Conservation (phyloP, 2,329 filamentous ascomycete genomes). For the Microdochium paspali region DNA sequence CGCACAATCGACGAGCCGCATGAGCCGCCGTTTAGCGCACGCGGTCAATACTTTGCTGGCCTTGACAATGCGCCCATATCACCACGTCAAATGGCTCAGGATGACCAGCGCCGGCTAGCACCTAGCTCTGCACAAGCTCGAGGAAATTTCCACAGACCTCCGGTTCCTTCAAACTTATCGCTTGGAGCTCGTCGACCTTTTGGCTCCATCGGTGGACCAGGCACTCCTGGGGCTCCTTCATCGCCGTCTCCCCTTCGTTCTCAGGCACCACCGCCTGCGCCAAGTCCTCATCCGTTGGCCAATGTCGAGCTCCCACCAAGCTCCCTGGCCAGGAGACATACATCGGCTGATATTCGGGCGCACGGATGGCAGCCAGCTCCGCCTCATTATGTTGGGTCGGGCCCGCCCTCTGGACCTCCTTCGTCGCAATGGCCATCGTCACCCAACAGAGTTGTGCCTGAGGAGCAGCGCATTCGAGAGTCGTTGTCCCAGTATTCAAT, state of each 20-base stretch:
- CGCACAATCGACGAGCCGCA: conserved; percentile 53
- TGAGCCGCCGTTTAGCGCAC: conserved; percentile 55
- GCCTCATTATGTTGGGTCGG: conserved; percentile 52
- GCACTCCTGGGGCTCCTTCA: conserved; percentile 55
- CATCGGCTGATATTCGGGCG: conserved; percentile 88
- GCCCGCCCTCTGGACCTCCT: conserved; percentile 44
- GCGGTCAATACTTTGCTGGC: conserved; percentile 56
- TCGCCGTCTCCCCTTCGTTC: conserved; percentile 67
- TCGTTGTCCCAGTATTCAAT: conserved; percentile 46
- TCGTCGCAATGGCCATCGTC: conserved; percentile 45
- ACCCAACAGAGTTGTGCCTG: conserved; percentile 36
- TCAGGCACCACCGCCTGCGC: conserved; percentile 53
- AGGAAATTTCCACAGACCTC: conserved; percentile 62
- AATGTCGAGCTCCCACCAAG: conserved; percentile 53
- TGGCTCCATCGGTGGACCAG: conserved; percentile 63
- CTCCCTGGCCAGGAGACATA: conserved; percentile 76
- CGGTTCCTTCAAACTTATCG: conserved; percentile 73
- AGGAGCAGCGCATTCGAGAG: conserved; percentile 48
- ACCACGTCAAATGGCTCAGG: conserved; percentile 76
- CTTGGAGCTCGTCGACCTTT: conserved; percentile 69
- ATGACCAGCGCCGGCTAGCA: conserved; percentile 68
- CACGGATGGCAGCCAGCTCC: conserved; percentile 63
- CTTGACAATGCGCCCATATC: conserved; percentile 75
- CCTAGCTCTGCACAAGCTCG: conserved; percentile 41
- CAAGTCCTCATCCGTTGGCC: conserved; percentile 51